Conservation (phyloP, 441 rosid genomes). For the Mallotus japonicus region DNA sequence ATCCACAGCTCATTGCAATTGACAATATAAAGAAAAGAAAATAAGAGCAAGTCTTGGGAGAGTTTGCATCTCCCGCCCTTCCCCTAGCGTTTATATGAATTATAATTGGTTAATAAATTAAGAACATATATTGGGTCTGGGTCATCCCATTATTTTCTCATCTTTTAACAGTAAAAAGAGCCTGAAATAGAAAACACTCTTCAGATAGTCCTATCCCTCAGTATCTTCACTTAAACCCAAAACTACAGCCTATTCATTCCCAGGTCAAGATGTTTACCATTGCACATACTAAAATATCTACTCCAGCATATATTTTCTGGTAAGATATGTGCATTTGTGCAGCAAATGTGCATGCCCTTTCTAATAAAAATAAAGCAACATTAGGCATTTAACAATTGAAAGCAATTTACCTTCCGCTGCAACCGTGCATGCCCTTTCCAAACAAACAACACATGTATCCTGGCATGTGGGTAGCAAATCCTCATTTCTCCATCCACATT, state of each 20-base stretch:
- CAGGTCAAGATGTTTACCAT: neutral
- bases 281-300: neutral
- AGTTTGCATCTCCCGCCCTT: too few relatives aligned
- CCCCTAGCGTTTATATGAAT: too few relatives aligned
- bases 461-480: slow-evolving; percentile 48
- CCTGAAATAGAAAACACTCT: neutral
- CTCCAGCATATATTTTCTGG: neutral
- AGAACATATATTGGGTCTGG: too few relatives aligned
- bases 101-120: too few relatives aligned
- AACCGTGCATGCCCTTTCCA: slow-evolving; percentile 79
- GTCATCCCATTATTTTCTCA: too few relatives aligned
- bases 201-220: neutral
- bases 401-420: slow-evolving; percentile 69
- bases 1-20: too few relatives aligned
- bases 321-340: neutral
- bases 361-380: neutral
- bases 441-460: slow-evolving; percentile 83
- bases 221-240: neutral
- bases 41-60: too few relatives aligned
- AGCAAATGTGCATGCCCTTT: neutral
- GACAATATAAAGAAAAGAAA: too few relatives aligned
- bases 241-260: neutral
- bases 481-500: slow-evolving; percentile 82
- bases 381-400: neutral
- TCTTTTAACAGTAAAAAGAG: too few relatives aligned